Base-by-base conservation (phyloP, 345 rosid species). In the Pugionium dolabratum region DNA sequence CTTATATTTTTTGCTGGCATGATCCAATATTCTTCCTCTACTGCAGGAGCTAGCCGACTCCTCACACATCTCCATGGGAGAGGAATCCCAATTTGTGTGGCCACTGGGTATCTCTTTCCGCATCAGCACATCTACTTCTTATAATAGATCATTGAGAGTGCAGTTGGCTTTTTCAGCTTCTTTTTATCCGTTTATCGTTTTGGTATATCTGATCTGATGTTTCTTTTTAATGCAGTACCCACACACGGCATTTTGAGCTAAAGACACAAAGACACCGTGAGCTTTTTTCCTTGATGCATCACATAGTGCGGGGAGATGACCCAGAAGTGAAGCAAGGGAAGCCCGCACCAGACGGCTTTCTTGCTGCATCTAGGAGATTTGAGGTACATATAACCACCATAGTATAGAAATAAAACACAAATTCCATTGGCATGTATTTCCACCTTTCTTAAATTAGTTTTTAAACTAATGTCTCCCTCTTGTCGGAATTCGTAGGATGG, bases 311-410 rank as follows among this genome's bases (percentile, higher is more conserved):
- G 48, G 97, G 98, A 66, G 96, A 93, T 79, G 97, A 93, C 67
- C 94, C 94, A 9, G 98, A 90, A 80, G 96, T 93, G 77, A 86
- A 87, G 81, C 79, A 80, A 72, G 98, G 98, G 58, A 90, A 93
- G 79, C 98, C 97, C 7, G 72, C 97, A 1, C 96, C 97, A 1
- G 98, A 93, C 60, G 66, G 83, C 58, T 93, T 93, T 70, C 84
- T 90, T 59, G 90, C 96, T 47, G 98, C 98, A 6, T 83, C 96
- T 66, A 83, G 78, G 71, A 93, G 98, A 82, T 93, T 93, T 70
- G 87, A 90, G 97, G 98, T 91, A 73, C 37, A 51, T 2, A 34
- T 33, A 31, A 7, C 30, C 59, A 10, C 39, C 34, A 5, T 40
- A 36, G 0, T 5, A 25, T 10, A 1, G 3, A 37, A 44, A 35